These are phyloP conservation scores for Gossypium rotundifolium DNA, from an alignment of 345 rosid genomes.

Conservation along the genomic window DNA sequence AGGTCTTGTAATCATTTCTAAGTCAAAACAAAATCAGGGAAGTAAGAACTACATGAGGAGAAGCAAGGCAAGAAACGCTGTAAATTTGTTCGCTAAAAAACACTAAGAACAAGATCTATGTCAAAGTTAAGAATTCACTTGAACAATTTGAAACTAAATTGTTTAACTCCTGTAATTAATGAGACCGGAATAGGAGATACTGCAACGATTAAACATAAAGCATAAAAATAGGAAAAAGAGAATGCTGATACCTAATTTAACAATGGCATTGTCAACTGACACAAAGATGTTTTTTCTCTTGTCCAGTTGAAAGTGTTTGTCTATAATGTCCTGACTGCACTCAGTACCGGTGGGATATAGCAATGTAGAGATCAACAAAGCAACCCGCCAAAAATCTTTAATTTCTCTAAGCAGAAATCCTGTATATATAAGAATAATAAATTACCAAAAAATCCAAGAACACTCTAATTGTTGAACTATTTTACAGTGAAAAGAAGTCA, in stretches of 20 bases:
- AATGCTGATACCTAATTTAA: slow-evolving; percentile 41
- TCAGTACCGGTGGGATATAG: slow-evolving; percentile 36
- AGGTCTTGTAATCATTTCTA: neutral
- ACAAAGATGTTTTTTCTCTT: slow-evolving; percentile 44
- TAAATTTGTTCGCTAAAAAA: neutral
- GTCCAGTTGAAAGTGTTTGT: slow-evolving; percentile 38
- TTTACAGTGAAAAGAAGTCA: neutral
- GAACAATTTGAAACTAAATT: neutral
- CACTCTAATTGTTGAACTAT: neutral
- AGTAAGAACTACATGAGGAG: neutral
- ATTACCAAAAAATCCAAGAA: neutral
- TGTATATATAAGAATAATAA: slow-evolving; percentile 19
- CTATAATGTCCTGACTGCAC: slow-evolving; percentile 25
- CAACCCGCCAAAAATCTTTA: slow-evolving; percentile 80
- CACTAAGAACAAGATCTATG: neutral
- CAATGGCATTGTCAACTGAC: slow-evolving; percentile 46
- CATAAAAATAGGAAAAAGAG: neutral
- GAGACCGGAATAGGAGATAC: neutral
- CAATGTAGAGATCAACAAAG: slow-evolving; percentile 59
- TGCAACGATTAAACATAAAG: neutral
- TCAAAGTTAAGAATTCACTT: neutral
- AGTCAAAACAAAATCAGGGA: neutral
- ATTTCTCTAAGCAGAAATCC: slow-evolving; percentile 75
- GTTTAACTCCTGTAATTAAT: neutral
- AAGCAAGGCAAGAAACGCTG: neutral